A percentile compares a stretch with the other conserved stretches of the same genome.
These are phyloP conservation scores for Pythium rishiriense DNA, from an alignment of 352 stramenopile species.

Conservation along the genomic window DNA sequence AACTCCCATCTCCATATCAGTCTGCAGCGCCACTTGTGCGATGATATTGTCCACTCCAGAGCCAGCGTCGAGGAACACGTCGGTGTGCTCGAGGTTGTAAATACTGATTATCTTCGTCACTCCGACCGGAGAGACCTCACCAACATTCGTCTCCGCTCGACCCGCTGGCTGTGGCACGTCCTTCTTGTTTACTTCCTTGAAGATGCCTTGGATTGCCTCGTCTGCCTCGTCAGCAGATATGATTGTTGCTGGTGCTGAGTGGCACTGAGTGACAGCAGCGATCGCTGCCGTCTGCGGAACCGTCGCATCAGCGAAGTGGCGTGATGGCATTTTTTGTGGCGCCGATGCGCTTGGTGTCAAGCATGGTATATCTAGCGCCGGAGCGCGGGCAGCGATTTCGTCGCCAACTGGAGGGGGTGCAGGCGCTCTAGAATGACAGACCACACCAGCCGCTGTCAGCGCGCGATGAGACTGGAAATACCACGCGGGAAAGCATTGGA, in stretches of 20 bases:
- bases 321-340: too few species aligned
- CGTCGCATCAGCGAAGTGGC: too few species aligned
- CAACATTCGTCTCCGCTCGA: slow-evolving; percentile 2
- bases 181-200: neutral
- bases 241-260: too few species aligned
- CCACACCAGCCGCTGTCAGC: too few species aligned
- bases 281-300: too few species aligned
- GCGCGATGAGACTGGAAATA: neutral
- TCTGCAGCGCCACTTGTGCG: slow-evolving; percentile 4
- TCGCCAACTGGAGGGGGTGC: too few species aligned
- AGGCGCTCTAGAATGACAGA: too few species aligned
- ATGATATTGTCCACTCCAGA: slow-evolving; percentile 9
- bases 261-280: too few species aligned
- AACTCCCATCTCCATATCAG: neutral
- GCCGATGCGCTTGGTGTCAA: too few species aligned
- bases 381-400: too few species aligned
- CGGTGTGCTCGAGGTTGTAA: neutral
- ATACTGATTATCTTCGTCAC: neutral
- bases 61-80: slow-evolving; percentile 12
- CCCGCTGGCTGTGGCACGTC: slow-evolving; percentile 4
- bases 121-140: neutral
- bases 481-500: neutral
- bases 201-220: neutral
- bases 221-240: too few species aligned
- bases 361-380: too few species aligned